Base-by-base conservation (phyloP, 2,329 filamentous ascomycete species). In the Cryphonectria japonica region DNA sequence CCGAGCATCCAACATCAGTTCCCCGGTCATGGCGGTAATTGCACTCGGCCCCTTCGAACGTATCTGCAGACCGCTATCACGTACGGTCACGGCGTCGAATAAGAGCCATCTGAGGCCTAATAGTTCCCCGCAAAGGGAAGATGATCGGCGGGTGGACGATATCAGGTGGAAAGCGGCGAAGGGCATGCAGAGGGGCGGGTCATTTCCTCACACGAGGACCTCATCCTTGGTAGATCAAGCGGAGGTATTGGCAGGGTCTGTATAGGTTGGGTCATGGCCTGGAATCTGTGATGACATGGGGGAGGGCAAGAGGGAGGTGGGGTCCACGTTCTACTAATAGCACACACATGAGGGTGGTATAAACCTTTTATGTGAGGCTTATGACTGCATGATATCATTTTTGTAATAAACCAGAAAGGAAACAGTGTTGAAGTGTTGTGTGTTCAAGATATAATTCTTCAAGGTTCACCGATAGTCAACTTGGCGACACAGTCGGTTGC, bases 41-140 rank as follows among this genome's bases (percentile, higher is more conserved):
- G 22, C 59, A 61, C 19, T 19, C 14, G 59, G 19, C 32, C 32
- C 34, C 22, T 22, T 39, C 22, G 34, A 37, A 22, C 34, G 13
- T 39, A 26, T 11, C 32, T 22, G 22, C 59, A 61, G 22, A 61
- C 59, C 59, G 32, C 32, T 61, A 22, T 39, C 59, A 37, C n/a
- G 32, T 61, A 39, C 19, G 34, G 34, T n/a, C 59, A 39, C 32
- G 59, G 59, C 34, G 59, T 39, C 59, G 59, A 39, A 61, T 61
- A 39, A 39, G 16, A 39, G 34, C 34, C 34, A 22, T 39, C 34
- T 37, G 34, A 61, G 32, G 59, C 34, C 29, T 61, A 22, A 37
- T 61, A 37, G 59, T 61, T 39, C 59, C 19, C 59, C 59, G 22
- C 59, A 61, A 39, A 11, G 34, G 59, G 59, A 22, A 61, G 59